Base-by-base conservation (phyloP, 768 basidiomycete species). In the Mycena rosella region DNA sequence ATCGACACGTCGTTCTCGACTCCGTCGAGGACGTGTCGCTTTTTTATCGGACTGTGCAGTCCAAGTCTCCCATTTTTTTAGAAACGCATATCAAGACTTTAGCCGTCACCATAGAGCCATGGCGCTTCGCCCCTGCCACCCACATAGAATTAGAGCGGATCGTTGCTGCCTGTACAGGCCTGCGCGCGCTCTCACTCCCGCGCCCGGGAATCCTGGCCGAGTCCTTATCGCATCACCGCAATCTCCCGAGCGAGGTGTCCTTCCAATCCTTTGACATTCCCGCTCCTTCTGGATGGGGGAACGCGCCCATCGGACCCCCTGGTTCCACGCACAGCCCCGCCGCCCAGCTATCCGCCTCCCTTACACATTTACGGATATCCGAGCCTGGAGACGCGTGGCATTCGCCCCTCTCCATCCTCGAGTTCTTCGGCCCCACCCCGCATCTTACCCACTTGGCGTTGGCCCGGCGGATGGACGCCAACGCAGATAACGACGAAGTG, bases 371-470 rank as follows among this genome's bases (percentile, higher is more conserved):
- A 5, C 78, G 81, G 11, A 74, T 84, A 61, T 80, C 79, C 42
- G 81, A 83, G 67, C 82, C 82, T 2, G 72, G 78, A 34, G 76
- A 78, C 55, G 67, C 69, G 15, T 83, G 82, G 81, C 68, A 74
- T 45, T 78, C 80, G 7, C 83, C 82, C 2, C 69, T 69, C 29
- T 68, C 75, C 24, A 79, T 82, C 30, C 71, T 83, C 38, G 68
- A 62, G 9, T 69, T 75, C 22, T 80, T 83, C 54, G 79, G 79
- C 6, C 40, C 73, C n/a, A 75, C 80, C 5, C 79, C 79, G 0
- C 67, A 78, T 29, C 77, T 85, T 7, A 77, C 83, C 2, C 80
- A 84, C 68, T 72, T 84, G 20, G 77, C 82, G 55, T 73, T 85
- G 11, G 71, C 82, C 3, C 82, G 84, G 34, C 78, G 79, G 1